Base-by-base conservation (phyloP, 2,329 filamentous ascomycete species). In the Blastomyces emzantsi region DNA sequence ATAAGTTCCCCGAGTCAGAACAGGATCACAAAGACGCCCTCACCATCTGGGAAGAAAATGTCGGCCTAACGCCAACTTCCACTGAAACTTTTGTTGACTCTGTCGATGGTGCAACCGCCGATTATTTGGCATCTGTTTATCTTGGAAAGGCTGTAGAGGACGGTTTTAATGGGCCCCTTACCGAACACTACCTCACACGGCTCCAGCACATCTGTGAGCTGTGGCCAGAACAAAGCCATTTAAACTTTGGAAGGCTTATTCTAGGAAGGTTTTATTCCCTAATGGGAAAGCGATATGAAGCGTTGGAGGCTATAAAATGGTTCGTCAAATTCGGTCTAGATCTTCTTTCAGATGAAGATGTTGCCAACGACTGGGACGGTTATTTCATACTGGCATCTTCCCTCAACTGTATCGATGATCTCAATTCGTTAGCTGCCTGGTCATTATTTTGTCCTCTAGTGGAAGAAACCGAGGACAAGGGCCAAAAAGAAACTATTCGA, bases 401-500 rank as follows among this genome's bases (percentile, higher is more conserved):
- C 2, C 66, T 72, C 25, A 63, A 69, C 30, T 66, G 68, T 33
- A 60, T 70, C 19, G 66, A 66, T 6, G 69, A 72, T 45, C 61
- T 61, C n/a, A 68, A 72, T 62, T 63, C 68, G 30, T 65, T 72
- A 25, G 70, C 69, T 5, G 70, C 70, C 9, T 73, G 71, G 70
- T 72, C 67, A 19, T 62, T 72, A 49, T 65, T 72, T 7, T 58
- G 62, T 49, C 69, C 71, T 17, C 28, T 57, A 19, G 52, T 60
- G 2, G 62, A 64, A 28, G 58, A 33, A 5, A 3, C 8, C n/a
- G 59, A 61, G 28, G 45, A 15, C 25, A 13, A 39, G 22, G 47
- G 13, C 36, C 19, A 51, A 45, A 17, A 47, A n/a, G 63, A 62
- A 7, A 39, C 57, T n/a, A 39, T 22, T 36, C 36, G 58, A 30